Base-by-base conservation (phyloP, 768 basidiomycete species). In the Cyathus striatus region DNA sequence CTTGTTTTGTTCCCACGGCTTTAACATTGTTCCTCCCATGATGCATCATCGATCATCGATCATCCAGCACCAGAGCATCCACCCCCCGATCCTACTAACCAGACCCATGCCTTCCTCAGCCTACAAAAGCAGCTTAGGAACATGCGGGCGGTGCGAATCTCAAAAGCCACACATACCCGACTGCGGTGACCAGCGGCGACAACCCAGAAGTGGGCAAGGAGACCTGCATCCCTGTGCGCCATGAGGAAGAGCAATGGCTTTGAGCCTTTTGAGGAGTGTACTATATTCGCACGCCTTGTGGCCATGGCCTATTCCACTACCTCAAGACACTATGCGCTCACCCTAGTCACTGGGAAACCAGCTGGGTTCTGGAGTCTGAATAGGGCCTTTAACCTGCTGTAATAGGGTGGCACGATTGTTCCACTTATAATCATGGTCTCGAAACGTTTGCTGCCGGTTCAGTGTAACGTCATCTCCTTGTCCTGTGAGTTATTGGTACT, bases 201-300 rank as follows among this genome's bases (percentile, higher is more conserved):
- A 83, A 89, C 51, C 76, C 79, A 9, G 76, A 76, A 39, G 84
- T 82, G 43, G 88, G 88, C 14, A 89, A 86, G 73, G 86, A 80
- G 58, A 90, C 88, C 0, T 88, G 88, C 4, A 72, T 88, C 42
- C 69, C 77, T 0, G 80, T 90, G 12, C 73, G 65, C 27, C 75
- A 77, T 53, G 47, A 80, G 79, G 50, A 79, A 77, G 56, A 85
- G 85, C 20, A 87, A 89, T 60, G 88, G 86, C 22, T 89, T 90
- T 56, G 87, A 90, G 58, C 83, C 80, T 0, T 90, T 90, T 58
- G 85, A 84, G 43, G 75, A 87, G 53, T 57, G 90, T 41, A 72
- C 90, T 34, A 72, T 74, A n/a, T n/a, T n/a, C n/a, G n/a, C n/a
- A n/a, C n/a, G n/a, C n/a, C n/a, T n/a, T n/a, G n/a, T n/a, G n/a